Percentiles rank a stretch among this genome's conserved stretches.
Conservation (phyloP, 1,284 basidiomycete species). For the Ceratobasidium sp. region DNA sequence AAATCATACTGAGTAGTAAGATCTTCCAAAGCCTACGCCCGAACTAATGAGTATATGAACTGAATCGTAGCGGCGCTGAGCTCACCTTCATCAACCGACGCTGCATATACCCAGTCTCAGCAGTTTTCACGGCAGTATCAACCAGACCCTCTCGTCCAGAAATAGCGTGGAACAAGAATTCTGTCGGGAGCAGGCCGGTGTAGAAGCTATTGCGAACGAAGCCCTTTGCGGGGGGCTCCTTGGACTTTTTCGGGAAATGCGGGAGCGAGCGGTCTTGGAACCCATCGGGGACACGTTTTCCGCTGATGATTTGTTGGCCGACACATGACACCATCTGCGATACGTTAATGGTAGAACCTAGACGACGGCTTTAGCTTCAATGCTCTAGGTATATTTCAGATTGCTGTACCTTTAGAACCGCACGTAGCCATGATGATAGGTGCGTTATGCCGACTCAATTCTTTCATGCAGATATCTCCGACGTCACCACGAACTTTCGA, state of each 20-base stretch:
- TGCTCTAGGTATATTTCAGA: neutral
- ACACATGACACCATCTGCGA: slow-evolving; percentile 99
- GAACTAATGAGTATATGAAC: neutral
- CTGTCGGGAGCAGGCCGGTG: slow-evolving; percentile 93
- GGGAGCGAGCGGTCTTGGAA: slow-evolving; percentile 99
- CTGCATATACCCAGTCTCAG: slow-evolving; percentile 99
- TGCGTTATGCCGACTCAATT: slow-evolving; percentile 96
- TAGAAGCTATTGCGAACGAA: slow-evolving; percentile 99
- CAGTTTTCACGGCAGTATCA: slow-evolving; percentile 99
- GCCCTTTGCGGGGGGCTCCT: slow-evolving; percentile 97
- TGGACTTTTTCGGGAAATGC: slow-evolving; percentile 98
- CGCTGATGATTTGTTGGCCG: slow-evolving; percentile 98
- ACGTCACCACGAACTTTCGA: slow-evolving; percentile 97
- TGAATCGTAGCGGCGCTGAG: neutral
- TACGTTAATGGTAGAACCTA: slow-evolving; percentile 98
- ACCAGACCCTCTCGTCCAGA: slow-evolving; percentile 98
- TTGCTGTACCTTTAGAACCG: slow-evolving; percentile 91
- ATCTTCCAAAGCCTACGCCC: slow-evolving; percentile 84
- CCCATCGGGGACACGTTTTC: slow-evolving; percentile 98
- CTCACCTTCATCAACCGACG: slow-evolving; percentile 92
- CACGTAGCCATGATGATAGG: slow-evolving; percentile 99
- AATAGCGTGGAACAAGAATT: slow-evolving; percentile 99
- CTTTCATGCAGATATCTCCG: slow-evolving; percentile 98
- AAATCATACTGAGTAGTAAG: slow-evolving; percentile 97
- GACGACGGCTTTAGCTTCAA: slow-evolving; percentile 13